Evolutionary conservation across 495 filamentous ascomycete species (phyloP).

Genomic region (Penicillium cosmopolitanum): DNA sequence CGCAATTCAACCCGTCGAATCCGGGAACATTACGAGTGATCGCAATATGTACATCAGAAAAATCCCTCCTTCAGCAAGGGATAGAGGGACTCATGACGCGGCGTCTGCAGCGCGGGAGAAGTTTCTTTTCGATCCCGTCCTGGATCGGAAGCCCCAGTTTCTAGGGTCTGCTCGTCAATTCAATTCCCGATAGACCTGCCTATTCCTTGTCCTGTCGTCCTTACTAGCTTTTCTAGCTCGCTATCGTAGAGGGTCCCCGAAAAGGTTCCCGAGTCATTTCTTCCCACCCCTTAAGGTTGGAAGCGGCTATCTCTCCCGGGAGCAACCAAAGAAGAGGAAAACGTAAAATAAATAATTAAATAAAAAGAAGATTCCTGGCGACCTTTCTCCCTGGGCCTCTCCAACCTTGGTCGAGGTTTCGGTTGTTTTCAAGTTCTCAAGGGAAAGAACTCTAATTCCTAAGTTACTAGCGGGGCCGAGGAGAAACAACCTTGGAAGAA

Average conservation of each 20-base stretch:
- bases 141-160: not conserved
- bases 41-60: slow-evolving; percentile 10
- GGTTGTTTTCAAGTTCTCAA: not conserved
- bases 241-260: not conserved
- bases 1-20: slow-evolving; percentile 14
- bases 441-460: slow-evolving; percentile 1
- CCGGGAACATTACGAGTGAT: slow-evolving; percentile 10
- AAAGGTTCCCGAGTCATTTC: slow-evolving; percentile 8
- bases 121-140: not conserved
- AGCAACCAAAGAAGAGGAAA: not conserved
- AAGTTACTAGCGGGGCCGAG: not conserved
- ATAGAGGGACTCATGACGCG: slow-evolving; percentile 21
- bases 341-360: too few relatives aligned
- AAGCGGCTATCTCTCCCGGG: not conserved
- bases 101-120: slow-evolving; percentile 8
- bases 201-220: not conserved
- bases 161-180: not conserved
- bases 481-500: not conserved
- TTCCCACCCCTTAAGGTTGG: not conserved
- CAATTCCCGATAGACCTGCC: not conserved
- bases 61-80: slow-evolving; percentile 22
- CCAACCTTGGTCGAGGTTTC: not conserved
- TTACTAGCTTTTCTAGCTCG: slow-evolving; percentile 4
- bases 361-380: not conserved
- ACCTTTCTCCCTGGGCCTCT: not conserved